Base-by-base conservation (phyloP, 1,139 yeast species). In the Hansenula anomala region DNA sequence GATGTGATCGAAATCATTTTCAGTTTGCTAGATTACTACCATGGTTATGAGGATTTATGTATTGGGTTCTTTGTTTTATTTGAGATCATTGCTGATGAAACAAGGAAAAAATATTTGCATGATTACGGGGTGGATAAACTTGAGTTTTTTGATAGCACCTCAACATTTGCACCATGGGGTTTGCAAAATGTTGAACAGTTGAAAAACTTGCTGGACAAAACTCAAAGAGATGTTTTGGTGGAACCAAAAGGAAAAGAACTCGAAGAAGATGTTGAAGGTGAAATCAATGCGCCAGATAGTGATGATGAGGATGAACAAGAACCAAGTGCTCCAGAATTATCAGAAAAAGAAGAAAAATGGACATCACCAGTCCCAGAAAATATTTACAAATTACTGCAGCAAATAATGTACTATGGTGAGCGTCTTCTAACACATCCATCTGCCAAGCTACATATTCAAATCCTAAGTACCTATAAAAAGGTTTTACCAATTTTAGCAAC, bases 1-100 rank as follows among this genome's bases (percentile, higher is more conserved):
- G 97, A 90, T 58, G 67, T 90, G 1, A 64, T 90, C 9, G 74
- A 78, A 28, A 78, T 89, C 12, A 72, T 88, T 49, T 87, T 92
- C 58, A 78, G 80, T 11, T 63, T 89, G 26, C 67, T 92, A 36
- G 97, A 92, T 58, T 70, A 80, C 32, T 90, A 82, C 51, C 96
- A 90, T 61, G 95, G 94, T 0, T 90, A 92, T 57, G 65, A 78
- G 1, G 66, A 69, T 14, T 63, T 92, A 18, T 80, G 87, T 35
- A 80, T 81, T 43, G 89, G 89, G 0, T 80, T 88, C 43, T 86
- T 90, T 47, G 63, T 73, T 7, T 82, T 87, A 0, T 86, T 90
- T 51, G 75, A 73, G 35, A 80, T 83, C 15, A 61, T 90, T 2
- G 69, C 81, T 2, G 62, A 63, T 15, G 86, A 83, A 52, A 67